Evolutionary conservation across 371 early-diverging fungal genomes (phyloP), one percentile per base, ranked within the genome.

Genomic region (Caulochytrium protostelioides): DNA sequence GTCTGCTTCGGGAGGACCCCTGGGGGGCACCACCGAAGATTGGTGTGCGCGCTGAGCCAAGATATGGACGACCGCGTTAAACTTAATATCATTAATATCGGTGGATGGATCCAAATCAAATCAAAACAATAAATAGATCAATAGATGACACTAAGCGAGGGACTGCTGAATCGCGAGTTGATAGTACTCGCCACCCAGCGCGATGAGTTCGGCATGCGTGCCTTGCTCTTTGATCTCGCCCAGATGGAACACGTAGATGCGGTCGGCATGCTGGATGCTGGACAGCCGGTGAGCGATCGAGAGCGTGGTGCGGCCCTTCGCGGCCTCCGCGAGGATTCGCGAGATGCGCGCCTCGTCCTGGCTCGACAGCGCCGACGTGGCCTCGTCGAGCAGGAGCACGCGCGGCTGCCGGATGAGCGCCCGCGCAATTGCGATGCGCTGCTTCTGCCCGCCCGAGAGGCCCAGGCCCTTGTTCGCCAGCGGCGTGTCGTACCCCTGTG

Each of bases 211-310:
- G 37, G 64, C 62, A 49, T 83, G 84, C 16, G 69, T 76, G 15
- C 91, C 91, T 41, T 59, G 57, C 53, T 90, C 91, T 8, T 71
- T 64, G 17, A 87, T 65, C 22, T 54, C 52, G 8, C 86, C 87
- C 16, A 72, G 51, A 38, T 77, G 70, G 41, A 53, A 38, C n/a
- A 62, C 57, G 27, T 47, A 50, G 27, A 63, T 56, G 20, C 46
- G 39, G 34, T 89, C 90, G 13, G 81, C 79, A 32, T 72, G 46
- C 52, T 72, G 69, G 36, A 75, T 78, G 19, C 78, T 77, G 19
- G 76, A 70, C 22, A 86, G 41, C 13, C 61, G 42, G 41, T 63
- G 65, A 22, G 65, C 65, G 46, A 65, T 59, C 0, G 47, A 48
- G 20, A 69, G 32, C 5, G 65, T 65, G 1, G 66, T 69, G 28